phyloP scores from a whole-genome alignment of 176 grass and related monocot species.

The Cenchrus fungigraminus region DNA sequence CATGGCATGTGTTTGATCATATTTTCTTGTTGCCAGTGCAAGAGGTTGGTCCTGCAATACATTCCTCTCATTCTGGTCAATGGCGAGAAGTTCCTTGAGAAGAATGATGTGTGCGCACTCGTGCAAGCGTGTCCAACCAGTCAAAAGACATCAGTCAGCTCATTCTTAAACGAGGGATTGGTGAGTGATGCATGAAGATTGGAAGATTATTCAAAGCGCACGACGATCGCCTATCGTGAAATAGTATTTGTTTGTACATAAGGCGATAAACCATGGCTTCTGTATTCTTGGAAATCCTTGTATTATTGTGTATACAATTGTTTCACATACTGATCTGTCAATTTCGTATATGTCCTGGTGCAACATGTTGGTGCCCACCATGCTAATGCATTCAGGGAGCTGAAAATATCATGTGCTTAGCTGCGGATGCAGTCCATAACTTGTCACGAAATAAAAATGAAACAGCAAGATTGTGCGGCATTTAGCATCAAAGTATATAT shows the following conservation, averaged over 20 bases:
- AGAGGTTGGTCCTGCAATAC: slow-evolving; percentile 87
- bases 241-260: slow-evolving; percentile 40
- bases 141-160: slow-evolving; percentile 8
- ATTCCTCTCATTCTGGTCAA: slow-evolving; percentile 80
- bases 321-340: too few relatives aligned
- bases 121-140: slow-evolving; percentile 57
- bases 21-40: slow-evolving; percentile 66
- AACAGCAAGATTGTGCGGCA: too few relatives aligned
- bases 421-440: too few relatives aligned
- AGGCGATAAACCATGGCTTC: neutral
- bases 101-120: slow-evolving; percentile 65
- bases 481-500: too few relatives aligned
- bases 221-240: neutral
- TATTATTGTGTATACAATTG: too few relatives aligned
- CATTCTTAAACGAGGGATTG: neutral
- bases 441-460: too few relatives aligned
- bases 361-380: too few relatives aligned
- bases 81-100: slow-evolving; percentile 89
- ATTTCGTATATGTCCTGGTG: too few relatives aligned
- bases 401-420: too few relatives aligned
- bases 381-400: too few relatives aligned
- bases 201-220: neutral
- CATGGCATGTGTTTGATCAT: neutral
- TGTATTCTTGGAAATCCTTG: neutral
- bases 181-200: slow-evolving; percentile 55